Evolutionary conservation across 2,329 filamentous ascomycete genomes (phyloP), one percentile per base, ranked within the genome.

Genomic region (Colletotrichum sansevieriae): DNA sequence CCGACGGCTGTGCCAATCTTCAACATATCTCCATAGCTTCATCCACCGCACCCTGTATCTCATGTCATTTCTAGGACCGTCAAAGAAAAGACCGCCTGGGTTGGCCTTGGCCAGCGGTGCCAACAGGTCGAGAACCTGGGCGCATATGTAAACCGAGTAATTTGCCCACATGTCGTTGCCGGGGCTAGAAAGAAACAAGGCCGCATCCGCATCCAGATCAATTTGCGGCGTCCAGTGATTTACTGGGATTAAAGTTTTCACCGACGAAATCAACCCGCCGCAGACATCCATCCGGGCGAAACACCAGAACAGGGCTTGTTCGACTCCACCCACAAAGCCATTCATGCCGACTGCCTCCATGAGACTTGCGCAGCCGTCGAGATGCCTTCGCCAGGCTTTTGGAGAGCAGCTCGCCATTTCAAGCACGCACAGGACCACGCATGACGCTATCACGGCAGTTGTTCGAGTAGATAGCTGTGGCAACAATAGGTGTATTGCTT

Each of bases 281-380:
- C 86, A 88, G 12, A 88, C 75, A 75, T 88, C 86, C 85, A 89
- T 89, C 46, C 86, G 80, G 3, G 84, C 85, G 73, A 86, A 88
- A 71, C 85, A 88, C 87, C 87, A 89, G 67, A 88, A 89, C 0
- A 88, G 78, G 0, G 86, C 85, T 74, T 87, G 85, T 9, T 84
- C 75, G 22, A 88, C 73, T 0, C 85, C 86, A 3, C 83, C 83
- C 15, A 80, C 82, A 52, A 87, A 85, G 0, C 86, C 86, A 44
- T 86, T 81, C 22, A 88, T 83, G 8, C 81, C 83, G 51, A 85
- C 82, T 0, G 84, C 81, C 69, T 85, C 81, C 58, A 89, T 84
- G 5, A 89, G 76, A 9, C 84, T 83, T 3, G 87, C 86, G 70
- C 86, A 88, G 2, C 87, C 87, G 67, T 89, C 87, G 2, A 89